phyloP scores from a whole-genome alignment of 2,329 filamentous ascomycete genomes.

The Pestalotiopsis sp. region DNA sequence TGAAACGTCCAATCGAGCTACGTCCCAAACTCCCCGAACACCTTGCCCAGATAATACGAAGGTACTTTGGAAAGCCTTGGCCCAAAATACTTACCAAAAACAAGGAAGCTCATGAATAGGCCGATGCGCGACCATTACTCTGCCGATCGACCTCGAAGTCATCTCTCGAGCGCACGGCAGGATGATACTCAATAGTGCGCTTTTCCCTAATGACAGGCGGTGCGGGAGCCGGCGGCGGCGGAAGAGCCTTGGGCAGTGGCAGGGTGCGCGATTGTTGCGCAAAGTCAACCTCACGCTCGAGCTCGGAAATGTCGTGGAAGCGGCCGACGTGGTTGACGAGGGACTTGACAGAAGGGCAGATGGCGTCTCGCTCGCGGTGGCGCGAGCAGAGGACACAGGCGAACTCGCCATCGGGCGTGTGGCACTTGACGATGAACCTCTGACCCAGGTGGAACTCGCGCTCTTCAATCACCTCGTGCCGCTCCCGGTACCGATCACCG shows the following conservation, averaged over 20 bases:
- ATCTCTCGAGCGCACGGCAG: background rate
- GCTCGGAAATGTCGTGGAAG: constrained; percentile 19
- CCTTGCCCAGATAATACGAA: background rate
- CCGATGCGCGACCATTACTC: background rate
- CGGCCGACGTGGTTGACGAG: constrained; percentile 34
- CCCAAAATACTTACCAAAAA: background rate
- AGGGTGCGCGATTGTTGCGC: constrained; percentile 6
- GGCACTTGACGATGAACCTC: constrained; percentile 41
- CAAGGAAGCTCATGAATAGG: background rate
- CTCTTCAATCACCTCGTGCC: constrained; percentile 26
- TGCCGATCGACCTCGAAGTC: constrained; percentile 2
- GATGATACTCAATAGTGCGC: constrained; percentile 7
- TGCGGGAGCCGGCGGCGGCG: constrained; percentile 3
- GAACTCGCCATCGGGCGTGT: constrained; percentile 33
- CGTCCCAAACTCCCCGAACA: background rate
- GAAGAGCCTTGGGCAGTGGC: constrained; percentile 7
- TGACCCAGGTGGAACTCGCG: constrained; percentile 34
- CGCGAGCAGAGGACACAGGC: constrained; percentile 36
- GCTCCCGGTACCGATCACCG: constrained; percentile 6
- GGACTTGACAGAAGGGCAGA: constrained; percentile 30
- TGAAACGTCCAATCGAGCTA: background rate
- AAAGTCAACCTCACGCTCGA: constrained; percentile 21
- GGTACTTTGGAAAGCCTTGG: background rate
- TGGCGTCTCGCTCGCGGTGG: constrained; percentile 28
- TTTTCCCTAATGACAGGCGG: background rate